These are phyloP conservation scores for Ceratocystis ficicola DNA, from an alignment of 2,329 filamentous ascomycete species.

Conservation along the genomic window DNA sequence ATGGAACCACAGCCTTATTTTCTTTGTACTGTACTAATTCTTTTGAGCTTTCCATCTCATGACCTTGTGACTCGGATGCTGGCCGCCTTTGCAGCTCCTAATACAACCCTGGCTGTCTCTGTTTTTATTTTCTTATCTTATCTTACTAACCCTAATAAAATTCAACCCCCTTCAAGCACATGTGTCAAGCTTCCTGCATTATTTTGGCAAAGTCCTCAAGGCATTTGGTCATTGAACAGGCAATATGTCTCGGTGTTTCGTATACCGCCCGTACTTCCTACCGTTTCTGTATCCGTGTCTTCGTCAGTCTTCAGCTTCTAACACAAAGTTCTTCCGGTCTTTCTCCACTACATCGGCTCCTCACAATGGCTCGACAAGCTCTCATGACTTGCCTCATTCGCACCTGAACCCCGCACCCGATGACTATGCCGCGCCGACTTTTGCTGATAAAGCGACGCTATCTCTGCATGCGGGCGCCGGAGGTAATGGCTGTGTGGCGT, in stretches of 20 bases:
- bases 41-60: neutral
- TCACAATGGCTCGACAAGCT: constrained; percentile 27
- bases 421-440: constrained; percentile 71
- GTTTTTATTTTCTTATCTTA: neutral
- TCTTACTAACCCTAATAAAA: constrained; percentile 1
- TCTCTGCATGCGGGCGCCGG: constrained; percentile 68
- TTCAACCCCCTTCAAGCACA: neutral
- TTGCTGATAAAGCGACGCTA: constrained; percentile 74
- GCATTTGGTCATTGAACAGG: constrained; percentile 14
- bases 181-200: neutral
- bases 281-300: constrained; percentile 43
- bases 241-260: constrained; percentile 35
- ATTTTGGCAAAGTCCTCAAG: neutral
- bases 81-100: too few species aligned
- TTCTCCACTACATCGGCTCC: constrained; percentile 10
- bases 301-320: constrained; percentile 22
- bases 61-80: neutral
- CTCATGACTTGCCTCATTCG: constrained; percentile 34
- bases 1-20: neutral
- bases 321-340: constrained; percentile 18
- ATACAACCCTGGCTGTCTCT: too few species aligned
- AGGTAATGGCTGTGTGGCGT: constrained; percentile 88
- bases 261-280: constrained; percentile 31
- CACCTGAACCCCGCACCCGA: constrained; percentile 71
- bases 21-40: neutral